phyloP scores from a whole-genome alignment of 2,329 filamentous ascomycete genomes.

The Ceratocystiopsis sp. region DNA sequence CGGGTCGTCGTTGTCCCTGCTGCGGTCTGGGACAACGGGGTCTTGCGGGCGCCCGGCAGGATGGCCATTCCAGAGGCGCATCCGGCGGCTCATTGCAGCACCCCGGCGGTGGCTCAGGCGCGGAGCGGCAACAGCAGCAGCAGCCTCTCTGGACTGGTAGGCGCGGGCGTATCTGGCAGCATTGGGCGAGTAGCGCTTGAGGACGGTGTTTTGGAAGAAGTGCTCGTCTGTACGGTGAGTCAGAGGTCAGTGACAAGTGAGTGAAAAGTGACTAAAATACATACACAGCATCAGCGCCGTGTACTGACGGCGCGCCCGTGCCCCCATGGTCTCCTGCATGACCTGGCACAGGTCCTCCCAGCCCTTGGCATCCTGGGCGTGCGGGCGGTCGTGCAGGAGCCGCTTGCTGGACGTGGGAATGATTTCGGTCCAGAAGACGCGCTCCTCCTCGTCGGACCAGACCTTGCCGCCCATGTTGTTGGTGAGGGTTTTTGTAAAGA shows the following conservation, averaged over 20 bases:
- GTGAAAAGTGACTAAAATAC: conserved; percentile 3
- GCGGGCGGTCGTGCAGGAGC: conserved; percentile 5
- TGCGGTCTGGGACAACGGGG: too few species aligned
- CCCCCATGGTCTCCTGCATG: conserved; percentile 11
- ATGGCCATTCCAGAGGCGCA: too few species aligned
- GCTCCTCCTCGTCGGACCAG: conserved; percentile 32
- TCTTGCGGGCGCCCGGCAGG: too few species aligned
- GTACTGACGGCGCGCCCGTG: conserved; percentile 12
- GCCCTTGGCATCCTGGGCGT: conserved; percentile 3
- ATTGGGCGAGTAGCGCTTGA: conserved; percentile 12
- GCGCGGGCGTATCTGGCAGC: conserved; percentile 6
- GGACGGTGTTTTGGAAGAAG: conserved; percentile 15
- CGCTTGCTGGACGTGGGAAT: conserved; percentile 14
- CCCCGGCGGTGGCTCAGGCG: conserved; percentile 3
- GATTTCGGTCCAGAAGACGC: conserved; percentile 26
- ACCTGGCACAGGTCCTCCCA: conserved; percentile 10
- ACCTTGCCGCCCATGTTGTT: conserved; percentile 29
- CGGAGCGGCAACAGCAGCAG: background rate
- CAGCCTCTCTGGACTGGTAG: conserved; percentile 7
- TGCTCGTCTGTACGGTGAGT: conserved; percentile 16
- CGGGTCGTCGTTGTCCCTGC: too few species aligned
- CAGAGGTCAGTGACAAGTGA: background rate
- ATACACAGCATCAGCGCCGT: conserved; percentile 14
- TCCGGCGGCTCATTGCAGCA: background rate
- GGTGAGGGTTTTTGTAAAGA: too few species aligned